Conservation (phyloP, 805 yeast species). For the Pichia phayaonensis region DNA sequence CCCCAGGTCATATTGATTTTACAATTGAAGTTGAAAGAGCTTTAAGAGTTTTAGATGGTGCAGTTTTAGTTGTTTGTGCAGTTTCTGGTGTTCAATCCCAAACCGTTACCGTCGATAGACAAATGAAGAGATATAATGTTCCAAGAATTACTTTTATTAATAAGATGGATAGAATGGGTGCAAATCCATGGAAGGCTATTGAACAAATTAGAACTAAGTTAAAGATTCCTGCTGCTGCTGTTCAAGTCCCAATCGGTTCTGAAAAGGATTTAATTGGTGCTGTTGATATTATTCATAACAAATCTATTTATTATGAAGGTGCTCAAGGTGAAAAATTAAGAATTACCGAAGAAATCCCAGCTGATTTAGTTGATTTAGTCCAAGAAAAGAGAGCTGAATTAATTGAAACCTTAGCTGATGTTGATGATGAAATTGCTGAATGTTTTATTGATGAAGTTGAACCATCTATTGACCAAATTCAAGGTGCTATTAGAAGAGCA, state of each 20-base stretch:
- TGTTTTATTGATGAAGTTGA: constrained; percentile 82
- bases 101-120: constrained; percentile 97
- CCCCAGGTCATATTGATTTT: constrained; percentile 98
- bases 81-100: constrained; percentile 98
- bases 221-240: constrained; percentile 92
- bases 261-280: constrained; percentile 82
- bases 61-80: constrained; percentile 96
- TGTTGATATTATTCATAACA: constrained; percentile 84
- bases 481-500: constrained; percentile 84
- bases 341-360: constrained; percentile 60
- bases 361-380: constrained; percentile 68
- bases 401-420: constrained; percentile 95
- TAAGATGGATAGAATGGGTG: constrained; percentile 99
- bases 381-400: constrained; percentile 82
- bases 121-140: constrained; percentile 96
- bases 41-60: constrained; percentile 95
- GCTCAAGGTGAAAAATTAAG: constrained; percentile 77
- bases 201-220: constrained; percentile 84
- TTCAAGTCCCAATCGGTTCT: constrained; percentile 96
- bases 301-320: constrained; percentile 85
- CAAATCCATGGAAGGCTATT: constrained; percentile 92
- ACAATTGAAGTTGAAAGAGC: constrained; percentile 99
- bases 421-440: constrained; percentile 96
- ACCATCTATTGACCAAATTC: constrained; percentile 78
- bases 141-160: constrained; percentile 95